Evolutionary conservation across 306 rosid species (phyloP), one percentile per base, ranked within the genome.

Genomic region (Echinosophora koreensis): DNA sequence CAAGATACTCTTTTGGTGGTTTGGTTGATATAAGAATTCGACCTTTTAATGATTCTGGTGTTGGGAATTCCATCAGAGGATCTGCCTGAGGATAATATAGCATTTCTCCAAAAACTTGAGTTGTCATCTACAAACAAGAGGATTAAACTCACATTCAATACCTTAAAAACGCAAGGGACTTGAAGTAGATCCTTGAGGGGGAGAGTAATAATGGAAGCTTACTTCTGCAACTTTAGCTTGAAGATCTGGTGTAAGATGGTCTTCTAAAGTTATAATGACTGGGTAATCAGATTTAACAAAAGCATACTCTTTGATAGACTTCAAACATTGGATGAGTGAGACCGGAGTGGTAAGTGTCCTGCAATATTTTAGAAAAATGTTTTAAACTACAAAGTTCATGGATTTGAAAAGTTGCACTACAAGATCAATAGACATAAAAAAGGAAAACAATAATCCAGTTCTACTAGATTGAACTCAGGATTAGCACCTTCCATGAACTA

Each of bases 331-430:
- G 64, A 74, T 9, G 57, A 94, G 90, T 65, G 93, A 76, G 78
- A 92, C 97, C 4, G 98, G 98, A 83, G 90, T 18, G 13, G 98
- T 94, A 73, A 94, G 87, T 27, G 97, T 94, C 87, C 98, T 94
- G 80, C 85, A 85, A 60, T 9, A 55, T 77, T 54, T 82, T 14
- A 85, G 17, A 78, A 64, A 28, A 66, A 58, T 49, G 46, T 73
- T 46, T 27, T 46, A 22, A 65, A 60, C 56, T 56, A 32, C 28
- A 15, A 58, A 60, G 30, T 22, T 34, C 69, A 41, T 55, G 16
- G 41, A 49, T 83, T 11, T 46, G 39, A 15, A 55, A 69, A 34
- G 16, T 61, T 73, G 72, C 68, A 37, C 12, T 60, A 47, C n/a
- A 66, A 42, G 4, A 73, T 27, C 62, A 68, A 17, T 54, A 63